These are phyloP conservation scores for Nectriaceae sp. DNA, from an alignment of 2,329 filamentous ascomycete genomes.

Conservation along the genomic window DNA sequence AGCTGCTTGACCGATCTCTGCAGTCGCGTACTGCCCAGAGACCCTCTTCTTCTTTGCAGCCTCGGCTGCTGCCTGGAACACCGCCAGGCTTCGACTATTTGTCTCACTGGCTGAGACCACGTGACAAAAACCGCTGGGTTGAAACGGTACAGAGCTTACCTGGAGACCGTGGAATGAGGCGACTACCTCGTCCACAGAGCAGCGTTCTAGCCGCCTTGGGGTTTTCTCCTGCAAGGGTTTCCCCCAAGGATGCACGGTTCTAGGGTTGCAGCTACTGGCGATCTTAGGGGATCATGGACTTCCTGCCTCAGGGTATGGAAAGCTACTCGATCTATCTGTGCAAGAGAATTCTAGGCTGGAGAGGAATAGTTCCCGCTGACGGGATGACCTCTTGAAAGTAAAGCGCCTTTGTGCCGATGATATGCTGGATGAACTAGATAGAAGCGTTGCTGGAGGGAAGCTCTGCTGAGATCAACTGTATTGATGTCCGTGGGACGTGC, in stretches of 20 bases:
- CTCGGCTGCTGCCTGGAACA: slow-evolving; percentile 6
- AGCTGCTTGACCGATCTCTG: slow-evolving; percentile 14
- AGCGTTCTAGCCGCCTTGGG: too few relatives aligned
- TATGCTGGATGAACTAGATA: slow-evolving; percentile 10
- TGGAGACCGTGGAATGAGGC: slow-evolving; percentile 9
- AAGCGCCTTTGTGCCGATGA: slow-evolving; percentile 10
- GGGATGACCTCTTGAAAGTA: slow-evolving; percentile 4
- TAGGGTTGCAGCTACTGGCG: too few relatives aligned
- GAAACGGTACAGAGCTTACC: slow-evolving; percentile 12
- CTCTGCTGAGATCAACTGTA: slow-evolving; percentile 6
- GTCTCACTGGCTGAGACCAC: slow-evolving; percentile 3
- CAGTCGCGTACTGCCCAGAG: slow-evolving; percentile 10
- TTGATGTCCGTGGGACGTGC: slow-evolving; percentile 9
- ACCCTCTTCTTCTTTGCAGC: slow-evolving; percentile 9
- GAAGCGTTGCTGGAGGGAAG: slow-evolving; percentile 2
- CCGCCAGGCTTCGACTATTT: slow-evolving; percentile 2
- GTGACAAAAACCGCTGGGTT: slow-evolving; percentile 8
- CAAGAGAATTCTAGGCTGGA: too few relatives aligned
- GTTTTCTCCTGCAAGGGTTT: too few relatives aligned
- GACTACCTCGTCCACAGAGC: slow-evolving; percentile 3
- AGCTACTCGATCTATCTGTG: too few relatives aligned
- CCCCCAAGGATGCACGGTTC: too few relatives aligned
- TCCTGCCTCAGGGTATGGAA: too few relatives aligned
- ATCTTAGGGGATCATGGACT: too few relatives aligned
- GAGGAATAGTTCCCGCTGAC: too few relatives aligned